phyloP scores from a whole-genome alignment of 441 rosid species.

The Omphalea diandra region DNA sequence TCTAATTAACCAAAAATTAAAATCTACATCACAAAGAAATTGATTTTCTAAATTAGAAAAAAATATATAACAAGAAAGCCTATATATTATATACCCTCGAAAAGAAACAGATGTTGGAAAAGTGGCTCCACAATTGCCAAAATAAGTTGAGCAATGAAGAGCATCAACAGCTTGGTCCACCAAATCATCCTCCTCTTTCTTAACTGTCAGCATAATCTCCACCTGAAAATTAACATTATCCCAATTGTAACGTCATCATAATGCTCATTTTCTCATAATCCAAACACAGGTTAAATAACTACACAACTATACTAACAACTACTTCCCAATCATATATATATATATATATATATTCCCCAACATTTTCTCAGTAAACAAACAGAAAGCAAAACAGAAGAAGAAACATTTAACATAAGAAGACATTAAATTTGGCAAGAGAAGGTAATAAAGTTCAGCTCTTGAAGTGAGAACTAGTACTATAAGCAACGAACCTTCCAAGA shows the following conservation, averaged over 20 bases:
- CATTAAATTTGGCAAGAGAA: background rate
- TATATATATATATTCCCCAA: no score
- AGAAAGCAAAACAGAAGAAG: background rate
- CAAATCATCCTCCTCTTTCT: constrained; percentile 23
- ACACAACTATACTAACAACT: background rate
- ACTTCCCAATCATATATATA: no score
- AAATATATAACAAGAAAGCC: background rate
- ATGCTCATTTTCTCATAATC: background rate
- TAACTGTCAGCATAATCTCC: constrained; percentile 12
- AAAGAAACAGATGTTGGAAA: constrained; percentile 5
- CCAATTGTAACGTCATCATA: constrained; percentile 2
- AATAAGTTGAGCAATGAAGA: constrained; percentile 24
- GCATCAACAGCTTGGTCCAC: constrained; percentile 18
- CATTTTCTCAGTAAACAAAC: constrained; percentile 12
- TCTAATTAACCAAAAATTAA: background rate
- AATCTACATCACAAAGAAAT: no score
- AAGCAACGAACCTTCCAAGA: background rate
- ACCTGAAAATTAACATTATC: constrained; percentile 6
- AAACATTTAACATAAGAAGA: background rate
- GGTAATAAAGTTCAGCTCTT: background rate
- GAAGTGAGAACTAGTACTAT: background rate
- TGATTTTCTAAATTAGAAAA: background rate
- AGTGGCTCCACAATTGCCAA: background rate
- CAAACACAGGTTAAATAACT: background rate
- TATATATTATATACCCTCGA: background rate